These are phyloP conservation scores for Lenwebbia sp. DNA, from an alignment of 345 rosid species.

Conservation along the genomic window DNA sequence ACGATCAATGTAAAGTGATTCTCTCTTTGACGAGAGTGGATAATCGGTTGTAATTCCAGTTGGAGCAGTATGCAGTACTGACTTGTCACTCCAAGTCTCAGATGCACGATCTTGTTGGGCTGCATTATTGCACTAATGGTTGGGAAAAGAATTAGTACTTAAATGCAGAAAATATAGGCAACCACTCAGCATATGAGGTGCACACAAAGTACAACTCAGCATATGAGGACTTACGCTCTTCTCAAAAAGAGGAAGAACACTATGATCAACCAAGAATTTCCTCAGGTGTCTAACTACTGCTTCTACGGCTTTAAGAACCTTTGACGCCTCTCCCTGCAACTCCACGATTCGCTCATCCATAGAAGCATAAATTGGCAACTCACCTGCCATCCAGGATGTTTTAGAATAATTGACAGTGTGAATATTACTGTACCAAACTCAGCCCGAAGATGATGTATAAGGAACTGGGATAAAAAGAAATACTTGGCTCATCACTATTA, in stretches of 20 bases:
- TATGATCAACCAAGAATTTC: slow-evolving; percentile 70
- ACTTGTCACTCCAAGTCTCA: slow-evolving; percentile 37
- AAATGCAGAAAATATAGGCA: background rate
- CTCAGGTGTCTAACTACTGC: slow-evolving; percentile 63
- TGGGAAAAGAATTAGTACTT: background rate
- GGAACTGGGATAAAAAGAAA: background rate
- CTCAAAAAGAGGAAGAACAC: slow-evolving; percentile 74
- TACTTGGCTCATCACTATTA: background rate
- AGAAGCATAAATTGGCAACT: slow-evolving; percentile 42
- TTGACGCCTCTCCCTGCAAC: slow-evolving; percentile 57
- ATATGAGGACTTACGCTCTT: slow-evolving; percentile 39
- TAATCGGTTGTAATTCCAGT: slow-evolving; percentile 25
- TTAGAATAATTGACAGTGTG: background rate
- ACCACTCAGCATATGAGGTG: background rate
- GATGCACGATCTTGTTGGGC: slow-evolving; percentile 43
- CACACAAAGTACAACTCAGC: background rate
- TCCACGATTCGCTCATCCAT: slow-evolving; percentile 64
- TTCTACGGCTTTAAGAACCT: slow-evolving; percentile 63
- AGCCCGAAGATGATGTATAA: background rate
- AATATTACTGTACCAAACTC: background rate
- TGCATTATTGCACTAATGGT: slow-evolving; percentile 29
- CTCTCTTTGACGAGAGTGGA: slow-evolving; percentile 41
- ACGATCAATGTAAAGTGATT: slow-evolving; percentile 38
- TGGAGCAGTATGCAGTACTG: slow-evolving; percentile 25
- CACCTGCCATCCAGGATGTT: slow-evolving; percentile 35